Conservation (phyloP, 2,329 filamentous ascomycete species). For the Fusarium sp. region DNA sequence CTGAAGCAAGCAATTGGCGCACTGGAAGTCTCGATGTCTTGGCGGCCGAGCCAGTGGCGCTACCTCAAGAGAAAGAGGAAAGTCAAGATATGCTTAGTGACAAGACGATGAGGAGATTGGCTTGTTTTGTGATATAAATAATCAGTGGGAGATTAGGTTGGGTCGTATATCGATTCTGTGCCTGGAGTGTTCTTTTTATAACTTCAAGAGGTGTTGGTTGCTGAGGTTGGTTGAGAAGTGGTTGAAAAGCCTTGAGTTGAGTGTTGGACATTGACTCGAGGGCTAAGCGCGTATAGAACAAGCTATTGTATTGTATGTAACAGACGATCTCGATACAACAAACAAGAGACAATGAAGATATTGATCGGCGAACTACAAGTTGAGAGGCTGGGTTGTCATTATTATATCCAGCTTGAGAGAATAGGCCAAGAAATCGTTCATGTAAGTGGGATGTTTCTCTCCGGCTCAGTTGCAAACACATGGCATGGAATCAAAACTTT, state of each 20-base stretch:
- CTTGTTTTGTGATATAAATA: conserved; percentile 18
- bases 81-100: conserved; percentile 21
- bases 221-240: not conserved
- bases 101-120: conserved; percentile 22
- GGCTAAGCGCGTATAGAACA: conserved; percentile 5
- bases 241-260: not conserved
- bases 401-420: conserved; percentile 18
- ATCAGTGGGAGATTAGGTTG: conserved; percentile 18
- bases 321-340: conserved; percentile 9
- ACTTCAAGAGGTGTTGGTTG: not conserved
- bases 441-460: conserved; percentile 40
- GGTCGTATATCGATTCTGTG: conserved; percentile 9
- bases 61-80: conserved; percentile 25
- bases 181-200: conserved; percentile 18
- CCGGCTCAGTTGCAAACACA: conserved; percentile 9
- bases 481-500: conserved; percentile 16
- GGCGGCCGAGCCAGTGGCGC: conserved; percentile 41
- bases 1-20: conserved; percentile 43
- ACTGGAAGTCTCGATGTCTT: conserved; percentile 33
- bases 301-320: not conserved
- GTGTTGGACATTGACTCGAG: conserved; percentile 3
- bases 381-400: conserved; percentile 7
- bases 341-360: not conserved
- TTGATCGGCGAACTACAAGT: not conserved
- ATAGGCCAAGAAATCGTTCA: conserved; percentile 19